Base-by-base conservation (phyloP, 2,329 filamentous ascomycete genomes). In the Capronia americana region DNA sequence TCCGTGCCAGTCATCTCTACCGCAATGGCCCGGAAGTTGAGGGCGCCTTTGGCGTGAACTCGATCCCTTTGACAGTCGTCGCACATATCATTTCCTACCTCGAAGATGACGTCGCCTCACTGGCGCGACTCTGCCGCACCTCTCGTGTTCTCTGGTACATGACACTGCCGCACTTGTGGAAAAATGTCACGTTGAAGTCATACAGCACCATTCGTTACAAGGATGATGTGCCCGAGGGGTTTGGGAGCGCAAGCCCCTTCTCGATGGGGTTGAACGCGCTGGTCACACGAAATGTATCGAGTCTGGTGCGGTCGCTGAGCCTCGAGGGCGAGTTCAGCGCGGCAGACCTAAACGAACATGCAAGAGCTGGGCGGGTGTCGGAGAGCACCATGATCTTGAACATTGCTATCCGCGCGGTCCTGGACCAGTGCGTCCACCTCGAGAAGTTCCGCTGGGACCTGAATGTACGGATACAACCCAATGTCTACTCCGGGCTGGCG, bases 351-450 rank as follows among this genome's bases (percentile, higher is more conserved):
- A 84, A 87, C 88, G 86, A 88, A 68, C 84, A 86, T 74, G 82
- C 84, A 63, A 83, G 82, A 59, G 78, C 80, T 54, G 86, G 87
- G 0, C 79, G 86, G 44, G 84, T 89, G 61, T 85, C 87, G n/a
- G 87, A 89, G 76, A 86, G 84, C 53, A 84, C 82, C 44, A 88
- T 89, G 85, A 82, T 89, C 80, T 77, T 89, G 72, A 88, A 87
- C 73, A 85, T 87, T 57, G 81, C 84, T 1, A 79, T 87, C 58
- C 83, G 87, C 64, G 85, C 85, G 2, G 86, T 85, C 1, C 77
- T 88, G 38, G 86, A 88, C 74, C 83, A 81, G 74, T 88, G 87
- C 85, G 78, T 77, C 17, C 82, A 82, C 56, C 76, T 89, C 67
- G 76, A 82, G 65, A 79, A 78, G 12, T 88, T 89, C 72, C 81